Percentiles rank a stretch among this genome's conserved stretches.
Conservation (phyloP, 2,329 filamentous ascomycete genomes). For the Aspergillus sp. region DNA sequence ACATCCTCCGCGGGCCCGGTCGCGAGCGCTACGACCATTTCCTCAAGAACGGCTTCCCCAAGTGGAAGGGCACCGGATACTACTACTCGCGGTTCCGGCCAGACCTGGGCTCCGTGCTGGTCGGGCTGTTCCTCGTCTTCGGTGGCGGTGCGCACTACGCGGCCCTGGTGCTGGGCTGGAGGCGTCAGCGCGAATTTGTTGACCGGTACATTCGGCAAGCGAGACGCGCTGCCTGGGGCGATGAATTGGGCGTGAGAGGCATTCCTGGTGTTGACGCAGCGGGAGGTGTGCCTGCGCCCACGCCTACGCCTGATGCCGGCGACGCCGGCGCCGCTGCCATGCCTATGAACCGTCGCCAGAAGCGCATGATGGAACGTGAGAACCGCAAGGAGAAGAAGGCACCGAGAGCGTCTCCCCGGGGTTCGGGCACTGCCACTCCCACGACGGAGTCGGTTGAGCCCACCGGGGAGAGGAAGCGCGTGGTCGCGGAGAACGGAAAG, state of each 20-base stretch:
- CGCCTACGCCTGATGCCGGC: constrained; percentile 39
- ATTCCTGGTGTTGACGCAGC: constrained; percentile 63
- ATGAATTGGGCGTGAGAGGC: constrained; percentile 63
- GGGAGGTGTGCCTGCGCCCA: constrained; percentile 29
- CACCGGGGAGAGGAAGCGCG: constrained; percentile 76
- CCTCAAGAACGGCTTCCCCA: constrained; percentile 85
- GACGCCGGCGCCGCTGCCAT: constrained; percentile 51
- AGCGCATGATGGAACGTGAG: constrained; percentile 83
- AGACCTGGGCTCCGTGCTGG: constrained; percentile 77
- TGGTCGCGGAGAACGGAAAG: constrained; percentile 94
- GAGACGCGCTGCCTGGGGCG: constrained; percentile 83
- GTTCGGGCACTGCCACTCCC: constrained; percentile 52
- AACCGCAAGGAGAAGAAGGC: constrained; percentile 62
- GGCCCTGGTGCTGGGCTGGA: constrained; percentile 80
- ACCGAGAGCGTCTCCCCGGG: constrained; percentile 25
- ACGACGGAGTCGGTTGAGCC: constrained; percentile 56
- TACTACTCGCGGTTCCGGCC: constrained; percentile 95
- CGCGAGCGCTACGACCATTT: constrained; percentile 95
- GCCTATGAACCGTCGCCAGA: constrained; percentile 79
- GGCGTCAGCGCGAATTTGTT: constrained; percentile 85
- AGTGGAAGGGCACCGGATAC: constrained; percentile 96
- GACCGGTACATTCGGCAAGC: constrained; percentile 89
- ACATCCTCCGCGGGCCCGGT: constrained; percentile 76
- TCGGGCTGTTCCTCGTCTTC: constrained; percentile 76
- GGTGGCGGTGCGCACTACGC: constrained; percentile 87